Conservation (phyloP, 2,329 filamentous ascomycete genomes). For the Proliferodiscus dingleyae region DNA sequence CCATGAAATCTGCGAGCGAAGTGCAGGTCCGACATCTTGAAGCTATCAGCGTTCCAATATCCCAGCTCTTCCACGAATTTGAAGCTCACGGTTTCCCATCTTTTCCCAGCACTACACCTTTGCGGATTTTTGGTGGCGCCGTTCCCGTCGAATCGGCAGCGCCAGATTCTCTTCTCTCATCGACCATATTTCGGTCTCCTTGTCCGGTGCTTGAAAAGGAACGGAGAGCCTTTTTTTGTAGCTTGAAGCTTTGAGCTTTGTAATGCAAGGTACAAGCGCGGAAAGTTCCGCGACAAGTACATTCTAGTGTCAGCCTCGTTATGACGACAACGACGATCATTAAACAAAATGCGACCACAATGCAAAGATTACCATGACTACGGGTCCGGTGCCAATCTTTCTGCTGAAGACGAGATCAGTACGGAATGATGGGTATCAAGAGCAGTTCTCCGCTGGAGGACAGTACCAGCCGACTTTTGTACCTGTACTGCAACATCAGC, state of each 20-base stretch:
- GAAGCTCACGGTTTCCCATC: slow-evolving; percentile 76
- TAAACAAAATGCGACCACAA: slow-evolving; percentile 16
- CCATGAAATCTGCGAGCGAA: slow-evolving; percentile 55
- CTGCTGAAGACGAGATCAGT: slow-evolving; percentile 74
- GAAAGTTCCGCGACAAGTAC: neutral
- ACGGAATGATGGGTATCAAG: slow-evolving; percentile 67
- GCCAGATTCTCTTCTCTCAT: slow-evolving; percentile 27
- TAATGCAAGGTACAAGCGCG: slow-evolving; percentile 5
- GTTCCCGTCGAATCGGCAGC: neutral
- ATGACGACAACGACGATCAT: slow-evolving; percentile 1
- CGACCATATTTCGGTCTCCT: slow-evolving; percentile 21
- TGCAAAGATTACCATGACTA: slow-evolving; percentile 16
- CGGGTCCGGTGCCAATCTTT: slow-evolving; percentile 50
- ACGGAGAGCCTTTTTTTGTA: neutral
- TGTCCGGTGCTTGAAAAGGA: neutral
- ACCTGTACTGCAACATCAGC: slow-evolving; percentile 69
- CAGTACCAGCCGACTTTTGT: slow-evolving; percentile 64
- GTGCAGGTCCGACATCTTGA: slow-evolving; percentile 67
- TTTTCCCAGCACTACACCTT: slow-evolving; percentile 69
- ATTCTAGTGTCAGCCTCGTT: neutral
- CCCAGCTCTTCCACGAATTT: too few relatives aligned
- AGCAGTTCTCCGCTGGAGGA: slow-evolving; percentile 51
- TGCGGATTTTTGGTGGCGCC: slow-evolving; percentile 40
- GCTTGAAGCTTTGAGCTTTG: slow-evolving; percentile 1
- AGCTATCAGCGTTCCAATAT: slow-evolving; percentile 6